Evolutionary conservation across 169 alveolate genomes (phyloP).

Genomic region (Nephromyces sp.): DNA sequence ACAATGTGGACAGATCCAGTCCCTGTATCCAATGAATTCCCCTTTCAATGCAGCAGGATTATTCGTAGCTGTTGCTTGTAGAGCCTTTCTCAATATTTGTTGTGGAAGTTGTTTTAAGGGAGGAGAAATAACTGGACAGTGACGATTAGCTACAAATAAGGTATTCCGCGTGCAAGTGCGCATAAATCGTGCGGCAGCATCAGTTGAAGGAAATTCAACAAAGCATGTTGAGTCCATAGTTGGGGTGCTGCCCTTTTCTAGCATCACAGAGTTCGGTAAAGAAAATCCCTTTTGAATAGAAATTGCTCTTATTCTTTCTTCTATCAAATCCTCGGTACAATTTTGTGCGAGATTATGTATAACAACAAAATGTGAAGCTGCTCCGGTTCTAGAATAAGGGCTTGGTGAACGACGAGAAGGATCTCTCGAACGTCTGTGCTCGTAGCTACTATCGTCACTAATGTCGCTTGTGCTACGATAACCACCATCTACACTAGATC

Average conservation of each 20-base stretch:
- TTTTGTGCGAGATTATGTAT: constrained; percentile 1
- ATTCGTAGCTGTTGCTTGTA: neutral
- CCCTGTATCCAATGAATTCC: neutral
- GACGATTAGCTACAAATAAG: neutral
- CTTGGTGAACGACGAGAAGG: neutral
- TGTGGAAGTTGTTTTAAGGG: neutral
- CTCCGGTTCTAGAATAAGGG: neutral
- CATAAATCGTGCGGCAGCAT: constrained; percentile 11
- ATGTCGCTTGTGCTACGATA: neutral
- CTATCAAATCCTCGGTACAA: constrained; percentile 8
- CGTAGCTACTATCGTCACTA: neutral
- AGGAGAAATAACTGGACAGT: neutral
- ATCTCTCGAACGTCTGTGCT: neutral
- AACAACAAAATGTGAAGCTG: neutral
- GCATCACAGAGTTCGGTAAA: constrained; percentile 9
- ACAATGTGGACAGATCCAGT: neutral
- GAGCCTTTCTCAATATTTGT: neutral
- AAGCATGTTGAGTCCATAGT: constrained; percentile 1
- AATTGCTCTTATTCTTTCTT: constrained; percentile 3
- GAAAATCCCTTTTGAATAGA: constrained; percentile 22
- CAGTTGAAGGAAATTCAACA: constrained; percentile 16
- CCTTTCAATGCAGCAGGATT: neutral
- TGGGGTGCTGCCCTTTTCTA: neutral
- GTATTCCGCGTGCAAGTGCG: neutral
- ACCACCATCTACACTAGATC: neutral